Evolutionary conservation across 2,329 filamentous ascomycete genomes (phyloP), one percentile per base, ranked within the genome.

Genomic region (Lecanoromycetidae sp.): DNA sequence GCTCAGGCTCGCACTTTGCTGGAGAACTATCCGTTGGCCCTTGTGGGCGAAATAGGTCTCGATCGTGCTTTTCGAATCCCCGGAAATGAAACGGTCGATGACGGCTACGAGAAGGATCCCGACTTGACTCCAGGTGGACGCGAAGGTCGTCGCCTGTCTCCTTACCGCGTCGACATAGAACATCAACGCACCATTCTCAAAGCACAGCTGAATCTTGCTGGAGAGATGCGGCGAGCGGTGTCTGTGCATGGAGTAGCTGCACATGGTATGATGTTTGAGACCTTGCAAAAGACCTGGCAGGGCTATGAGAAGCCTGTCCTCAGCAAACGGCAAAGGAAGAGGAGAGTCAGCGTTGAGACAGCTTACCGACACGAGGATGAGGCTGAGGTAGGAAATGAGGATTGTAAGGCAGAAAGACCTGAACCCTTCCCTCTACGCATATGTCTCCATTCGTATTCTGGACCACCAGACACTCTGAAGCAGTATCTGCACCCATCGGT

Each of bases 371-470:
- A 60, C 15, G 57, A 61, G 10, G 57, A 60, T 15, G 49, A 57
- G 26, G 37, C 50, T 6, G 44, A 57, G 12, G 52, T 53, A 26
- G 46, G 58, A 35, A 44, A 45, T 25, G 32, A 37, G 42, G 47
- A 50, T 15, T 39, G 15, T 54, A 2, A n/a, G 0, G 1, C 17
- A 46, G 41, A 43, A 38, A 12, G 57, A 5, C 56, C 69, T 1
- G 79, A 74, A 50, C 81, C 84, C 0, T 96, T 82, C 56, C 88
- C 91, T 3, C 87, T 88, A 1, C 72, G 88, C 7, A 82, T 96
- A 60, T 98, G 91, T 60, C 76, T 98, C 50, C 91, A 98, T 64
- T 95, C 88, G 0, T 98, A 87, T 64, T 93, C 84, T 39, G 90
- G 87, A 0, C 75, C 82, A 5, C 71, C 77, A 9, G 80, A 91